phyloP scores from a whole-genome alignment of 805 yeast genomes.

The Pichia exigua region DNA sequence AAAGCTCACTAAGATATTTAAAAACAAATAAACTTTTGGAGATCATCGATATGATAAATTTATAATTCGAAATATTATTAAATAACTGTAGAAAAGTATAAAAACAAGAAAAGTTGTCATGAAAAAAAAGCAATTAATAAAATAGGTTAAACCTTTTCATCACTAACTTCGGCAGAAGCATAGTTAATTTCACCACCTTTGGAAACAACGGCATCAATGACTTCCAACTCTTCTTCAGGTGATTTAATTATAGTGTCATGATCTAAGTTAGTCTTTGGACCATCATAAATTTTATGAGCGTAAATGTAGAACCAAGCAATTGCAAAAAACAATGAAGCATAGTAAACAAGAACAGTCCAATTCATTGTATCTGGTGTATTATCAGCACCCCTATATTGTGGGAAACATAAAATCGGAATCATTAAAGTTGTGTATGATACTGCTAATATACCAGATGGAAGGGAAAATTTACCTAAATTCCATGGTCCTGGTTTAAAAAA shows the following conservation, averaged over 20 bases:
- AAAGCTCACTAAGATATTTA: no score
- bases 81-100: background rate
- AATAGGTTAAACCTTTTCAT: slow-evolving; percentile 3
- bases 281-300: slow-evolving; percentile 54
- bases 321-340: slow-evolving; percentile 50
- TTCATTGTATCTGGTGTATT: slow-evolving; percentile 40
- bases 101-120: no score
- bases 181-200: slow-evolving; percentile 13
- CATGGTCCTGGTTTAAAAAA: slow-evolving; percentile 60
- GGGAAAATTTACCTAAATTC: slow-evolving; percentile 47
- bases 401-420: slow-evolving; percentile 58
- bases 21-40: no score
- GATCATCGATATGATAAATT: no score
- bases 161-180: background rate
- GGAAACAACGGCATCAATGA: slow-evolving; percentile 16
- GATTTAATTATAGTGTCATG: slow-evolving; percentile 24
- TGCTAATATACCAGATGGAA: slow-evolving; percentile 42
- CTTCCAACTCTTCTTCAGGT: slow-evolving; percentile 14
- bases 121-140: background rate
- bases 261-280: slow-evolving; percentile 50
- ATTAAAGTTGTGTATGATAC: slow-evolving; percentile 43
- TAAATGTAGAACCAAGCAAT: slow-evolving; percentile 41
- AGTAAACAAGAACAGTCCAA: slow-evolving; percentile 57
- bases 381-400: slow-evolving; percentile 35
- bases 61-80: no score